These are phyloP conservation scores for Elsinoe fawcettii DNA, from an alignment of 2,329 filamentous ascomycete genomes.

Conservation along the genomic window DNA sequence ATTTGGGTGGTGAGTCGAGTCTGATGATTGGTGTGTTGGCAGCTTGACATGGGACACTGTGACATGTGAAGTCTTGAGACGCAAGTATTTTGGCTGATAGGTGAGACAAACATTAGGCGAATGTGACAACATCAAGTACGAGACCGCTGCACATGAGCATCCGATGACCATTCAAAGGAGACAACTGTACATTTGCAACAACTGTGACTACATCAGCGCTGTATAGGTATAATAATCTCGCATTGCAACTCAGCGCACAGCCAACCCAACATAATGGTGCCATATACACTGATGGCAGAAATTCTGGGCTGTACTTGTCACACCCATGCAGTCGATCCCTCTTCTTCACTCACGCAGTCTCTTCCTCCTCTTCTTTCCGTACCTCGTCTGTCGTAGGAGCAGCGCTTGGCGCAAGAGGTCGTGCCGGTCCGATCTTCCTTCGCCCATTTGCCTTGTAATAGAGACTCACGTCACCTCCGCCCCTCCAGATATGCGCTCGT, in stretches of 20 bases:
- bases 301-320: no score
- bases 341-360: not conserved
- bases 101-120: not conserved
- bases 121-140: not conserved
- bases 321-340: no score
- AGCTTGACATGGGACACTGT: not conserved
- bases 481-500: constrained; percentile 87
- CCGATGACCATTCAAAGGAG: no score
- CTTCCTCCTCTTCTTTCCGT: not conserved
- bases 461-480: constrained; percentile 83
- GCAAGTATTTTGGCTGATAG: not conserved
- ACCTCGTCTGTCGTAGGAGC: not conserved
- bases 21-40: not conserved
- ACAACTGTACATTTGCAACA: not conserved
- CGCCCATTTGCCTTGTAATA: constrained; percentile 89
- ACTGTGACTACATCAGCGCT: not conserved
- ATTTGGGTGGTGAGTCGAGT: not conserved
- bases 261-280: not conserved
- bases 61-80: not conserved
- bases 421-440: constrained; percentile 45
- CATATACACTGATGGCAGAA: no score
- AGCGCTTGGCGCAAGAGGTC: not conserved
- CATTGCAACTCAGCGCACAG: not conserved
- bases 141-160: no score
- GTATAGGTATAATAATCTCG: not conserved